phyloP scores from a whole-genome alignment of 805 yeast genomes.

The Priceomyces castillae region DNA sequence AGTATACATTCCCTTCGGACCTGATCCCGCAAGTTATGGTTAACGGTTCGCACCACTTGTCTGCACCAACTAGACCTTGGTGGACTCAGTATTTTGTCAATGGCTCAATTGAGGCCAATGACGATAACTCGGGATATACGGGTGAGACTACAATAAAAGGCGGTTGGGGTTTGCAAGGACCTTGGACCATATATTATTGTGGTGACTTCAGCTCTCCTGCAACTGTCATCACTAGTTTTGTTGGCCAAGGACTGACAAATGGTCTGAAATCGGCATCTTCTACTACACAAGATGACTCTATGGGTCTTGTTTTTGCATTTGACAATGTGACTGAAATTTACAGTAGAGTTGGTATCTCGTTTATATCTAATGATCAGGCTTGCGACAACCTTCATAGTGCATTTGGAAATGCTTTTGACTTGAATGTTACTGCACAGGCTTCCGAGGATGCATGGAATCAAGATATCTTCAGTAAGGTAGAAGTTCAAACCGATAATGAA shows the following conservation, averaged over 20 bases:
- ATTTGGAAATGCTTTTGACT: constrained; percentile 12
- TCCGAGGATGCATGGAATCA: constrained; percentile 18
- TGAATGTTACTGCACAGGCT: constrained; percentile 14
- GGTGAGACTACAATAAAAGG: constrained; percentile 25
- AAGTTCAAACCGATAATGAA: constrained; percentile 11
- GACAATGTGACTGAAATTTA: constrained; percentile 7
- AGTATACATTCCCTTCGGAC: constrained; percentile 18
- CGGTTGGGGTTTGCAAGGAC: constrained; percentile 30
- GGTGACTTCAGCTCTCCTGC: constrained; percentile 25
- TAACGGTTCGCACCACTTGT: constrained; percentile 27
- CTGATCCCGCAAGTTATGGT: constrained; percentile 19
- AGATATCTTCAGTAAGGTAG: constrained; percentile 24
- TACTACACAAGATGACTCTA: constrained; percentile 13
- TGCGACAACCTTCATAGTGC: constrained; percentile 21
- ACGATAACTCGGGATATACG: constrained; percentile 16
- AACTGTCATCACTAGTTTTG: constrained; percentile 12
- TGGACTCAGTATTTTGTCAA: constrained; percentile 31
- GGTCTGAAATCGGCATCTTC: background rate
- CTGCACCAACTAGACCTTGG: constrained; percentile 25
- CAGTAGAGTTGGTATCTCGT: constrained; percentile 28
- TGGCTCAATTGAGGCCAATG: constrained; percentile 18
- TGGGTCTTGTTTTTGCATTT: constrained; percentile 25
- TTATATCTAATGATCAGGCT: constrained; percentile 26
- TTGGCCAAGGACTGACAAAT: constrained; percentile 1
- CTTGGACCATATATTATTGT: constrained; percentile 29